phyloP scores from a whole-genome alignment of 2,329 filamentous ascomycete genomes.

The Tolypocladium ovalisporum region DNA sequence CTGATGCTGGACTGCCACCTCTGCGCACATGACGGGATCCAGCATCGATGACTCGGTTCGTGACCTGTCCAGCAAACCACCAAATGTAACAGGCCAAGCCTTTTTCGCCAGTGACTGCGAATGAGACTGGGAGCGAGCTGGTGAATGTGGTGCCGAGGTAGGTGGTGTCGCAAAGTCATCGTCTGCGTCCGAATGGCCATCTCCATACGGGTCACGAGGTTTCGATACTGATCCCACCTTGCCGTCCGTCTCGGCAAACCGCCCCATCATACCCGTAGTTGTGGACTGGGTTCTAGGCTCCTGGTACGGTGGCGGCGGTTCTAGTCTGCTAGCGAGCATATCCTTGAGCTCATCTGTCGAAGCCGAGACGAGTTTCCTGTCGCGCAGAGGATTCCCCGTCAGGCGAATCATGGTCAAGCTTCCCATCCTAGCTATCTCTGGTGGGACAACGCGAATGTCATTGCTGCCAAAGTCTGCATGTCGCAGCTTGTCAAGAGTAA shows the following conservation, averaged over 20 bases:
- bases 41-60: constrained; percentile 52
- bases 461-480: constrained; percentile 81
- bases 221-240: constrained; percentile 1
- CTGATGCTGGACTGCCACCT: constrained; percentile 39
- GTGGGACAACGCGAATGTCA: constrained; percentile 64
- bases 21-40: constrained; percentile 45
- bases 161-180: constrained; percentile 46
- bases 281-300: constrained; percentile 15
- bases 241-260: constrained; percentile 20
- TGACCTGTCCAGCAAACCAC: constrained; percentile 60
- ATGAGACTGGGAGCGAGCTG: constrained; percentile 33
- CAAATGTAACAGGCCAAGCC: constrained; percentile 43
- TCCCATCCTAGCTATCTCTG: constrained; percentile 71
- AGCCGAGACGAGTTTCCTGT: constrained; percentile 77
- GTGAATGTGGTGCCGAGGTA: constrained; percentile 40
- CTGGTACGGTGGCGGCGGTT: constrained; percentile 38
- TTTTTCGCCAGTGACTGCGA: constrained; percentile 30
- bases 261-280: constrained; percentile 9
- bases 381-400: constrained; percentile 79
- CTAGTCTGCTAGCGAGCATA: constrained; percentile 55
- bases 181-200: constrained; percentile 39
- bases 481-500: constrained; percentile 53
- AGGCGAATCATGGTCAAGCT: constrained; percentile 64
- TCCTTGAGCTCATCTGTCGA: constrained; percentile 72
- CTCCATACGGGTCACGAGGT: constrained; percentile 26